These are phyloP conservation scores for Annulohypoxylon bovei DNA, from an alignment of 495 filamentous ascomycete genomes.

Conservation along the genomic window DNA sequence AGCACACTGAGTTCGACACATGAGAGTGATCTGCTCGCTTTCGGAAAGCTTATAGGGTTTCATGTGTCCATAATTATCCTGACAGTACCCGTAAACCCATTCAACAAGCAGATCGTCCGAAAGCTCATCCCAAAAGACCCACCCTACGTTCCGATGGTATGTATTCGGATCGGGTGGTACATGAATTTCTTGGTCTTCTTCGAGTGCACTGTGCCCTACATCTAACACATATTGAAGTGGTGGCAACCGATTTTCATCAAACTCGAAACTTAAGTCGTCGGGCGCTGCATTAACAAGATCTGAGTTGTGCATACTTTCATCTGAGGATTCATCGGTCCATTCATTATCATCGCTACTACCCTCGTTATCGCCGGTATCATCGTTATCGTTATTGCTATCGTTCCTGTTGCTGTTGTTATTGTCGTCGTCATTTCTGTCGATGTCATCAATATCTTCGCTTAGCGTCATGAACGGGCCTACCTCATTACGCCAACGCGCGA, in stretches of 20 bases:
- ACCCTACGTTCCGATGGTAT: constrained; percentile 14
- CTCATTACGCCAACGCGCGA: constrained; percentile 12
- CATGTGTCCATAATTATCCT: not conserved
- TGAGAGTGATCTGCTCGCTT: not conserved
- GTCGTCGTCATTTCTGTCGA: not conserved
- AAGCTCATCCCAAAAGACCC: constrained; percentile 10
- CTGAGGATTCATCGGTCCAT: not conserved
- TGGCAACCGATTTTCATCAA: not conserved
- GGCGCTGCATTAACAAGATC: no score
- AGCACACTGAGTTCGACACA: constrained; percentile 5
- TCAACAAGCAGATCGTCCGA: not conserved
- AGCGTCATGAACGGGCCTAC: constrained; percentile 32
- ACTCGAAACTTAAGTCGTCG: no score
- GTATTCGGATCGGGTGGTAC: constrained; percentile 11
- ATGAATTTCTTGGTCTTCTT: not conserved
- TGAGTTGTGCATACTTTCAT: not conserved
- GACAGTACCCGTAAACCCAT: not conserved
- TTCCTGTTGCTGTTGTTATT: not conserved
- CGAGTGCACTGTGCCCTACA: not conserved
- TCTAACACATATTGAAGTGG: not conserved
- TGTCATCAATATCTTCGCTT: not conserved
- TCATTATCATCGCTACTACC: not conserved
- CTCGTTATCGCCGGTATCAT: not conserved
- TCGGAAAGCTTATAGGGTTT: not conserved
- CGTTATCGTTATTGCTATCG: not conserved